Evolutionary conservation across 2,329 filamentous ascomycete species (phyloP).

Genomic region (Alternaria triticina): DNA sequence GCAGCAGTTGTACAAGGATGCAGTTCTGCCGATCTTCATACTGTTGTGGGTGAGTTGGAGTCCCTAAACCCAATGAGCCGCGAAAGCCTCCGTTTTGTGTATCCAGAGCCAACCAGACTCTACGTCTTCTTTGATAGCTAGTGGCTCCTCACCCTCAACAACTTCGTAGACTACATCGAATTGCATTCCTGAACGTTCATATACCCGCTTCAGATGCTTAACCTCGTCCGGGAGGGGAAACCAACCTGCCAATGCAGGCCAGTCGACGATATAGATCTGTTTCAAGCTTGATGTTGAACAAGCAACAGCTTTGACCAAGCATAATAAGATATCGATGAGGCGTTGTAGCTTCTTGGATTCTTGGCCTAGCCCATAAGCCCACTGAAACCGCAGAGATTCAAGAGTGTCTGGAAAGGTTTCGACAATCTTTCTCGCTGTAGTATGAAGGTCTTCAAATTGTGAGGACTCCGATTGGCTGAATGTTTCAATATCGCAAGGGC

Average conservation of each 20-base stretch:
- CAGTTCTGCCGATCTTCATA: not conserved
- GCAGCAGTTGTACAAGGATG: not conserved
- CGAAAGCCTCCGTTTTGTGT: slow-evolving; percentile 5
- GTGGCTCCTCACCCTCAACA: not conserved
- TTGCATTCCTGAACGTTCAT: not conserved
- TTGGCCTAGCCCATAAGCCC: not conserved
- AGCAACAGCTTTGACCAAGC: not conserved
- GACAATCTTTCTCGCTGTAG: not conserved
- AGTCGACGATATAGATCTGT: slow-evolving; percentile 5
- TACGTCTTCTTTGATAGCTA: not conserved
- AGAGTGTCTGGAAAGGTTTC: not conserved
- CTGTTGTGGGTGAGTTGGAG: not conserved
- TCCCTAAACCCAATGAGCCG: not conserved
- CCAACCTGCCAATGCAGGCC: slow-evolving; percentile 1
- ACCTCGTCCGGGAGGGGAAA: not conserved
- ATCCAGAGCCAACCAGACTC: slow-evolving; percentile 9
- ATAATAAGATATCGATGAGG: not conserved
- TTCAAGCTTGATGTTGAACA: not conserved
- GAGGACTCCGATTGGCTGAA: not conserved
- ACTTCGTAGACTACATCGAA: not conserved
- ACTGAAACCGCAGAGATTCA: slow-evolving; percentile 3
- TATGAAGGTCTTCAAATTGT: not conserved
- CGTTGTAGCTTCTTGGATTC: not conserved
- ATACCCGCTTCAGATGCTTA: not conserved
- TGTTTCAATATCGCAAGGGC: slow-evolving; percentile 1